These are phyloP conservation scores for Diaporthe sp. DNA, from an alignment of 2,329 filamentous ascomycete genomes.

Conservation along the genomic window DNA sequence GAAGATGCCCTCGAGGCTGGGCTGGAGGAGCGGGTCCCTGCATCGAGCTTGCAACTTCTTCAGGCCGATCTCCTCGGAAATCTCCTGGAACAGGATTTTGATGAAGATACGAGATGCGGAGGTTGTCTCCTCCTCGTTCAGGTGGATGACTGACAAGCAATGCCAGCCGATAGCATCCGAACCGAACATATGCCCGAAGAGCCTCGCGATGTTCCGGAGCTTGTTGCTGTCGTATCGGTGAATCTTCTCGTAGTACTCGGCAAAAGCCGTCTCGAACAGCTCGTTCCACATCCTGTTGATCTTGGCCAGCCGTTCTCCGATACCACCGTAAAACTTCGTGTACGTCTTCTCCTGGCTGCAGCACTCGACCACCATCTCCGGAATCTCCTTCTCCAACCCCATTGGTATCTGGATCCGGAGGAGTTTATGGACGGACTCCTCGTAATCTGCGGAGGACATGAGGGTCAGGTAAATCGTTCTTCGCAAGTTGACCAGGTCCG, in stretches of 20 bases:
- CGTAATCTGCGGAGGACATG: slow-evolving; percentile 94
- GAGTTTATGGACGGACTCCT: slow-evolving; percentile 97
- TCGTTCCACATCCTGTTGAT: slow-evolving; percentile 95
- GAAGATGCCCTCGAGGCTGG: slow-evolving; percentile 87
- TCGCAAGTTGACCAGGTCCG: slow-evolving; percentile 91
- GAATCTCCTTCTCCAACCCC: slow-evolving; percentile 89
- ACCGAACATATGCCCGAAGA: slow-evolving; percentile 92
- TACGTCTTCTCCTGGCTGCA: slow-evolving; percentile 97
- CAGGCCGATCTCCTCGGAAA: slow-evolving; percentile 88
- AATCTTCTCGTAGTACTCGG: slow-evolving; percentile 96
- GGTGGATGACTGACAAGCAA: slow-evolving; percentile 82
- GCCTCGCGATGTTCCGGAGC: slow-evolving; percentile 91
- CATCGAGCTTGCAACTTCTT: slow-evolving; percentile 80
- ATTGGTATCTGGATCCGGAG: slow-evolving; percentile 91
- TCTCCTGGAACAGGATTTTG: slow-evolving; percentile 96
- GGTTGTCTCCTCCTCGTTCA: slow-evolving; percentile 97
- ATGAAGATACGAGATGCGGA: slow-evolving; percentile 97
- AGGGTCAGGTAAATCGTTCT: slow-evolving; percentile 97
- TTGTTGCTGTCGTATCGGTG: slow-evolving; percentile 97
- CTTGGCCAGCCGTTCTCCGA: slow-evolving; percentile 95
- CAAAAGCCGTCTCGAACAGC: slow-evolving; percentile 89
- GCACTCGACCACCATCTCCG: slow-evolving; percentile 97
- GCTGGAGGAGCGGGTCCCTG: slow-evolving; percentile 80
- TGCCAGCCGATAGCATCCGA: slow-evolving; percentile 95
- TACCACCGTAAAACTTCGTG: slow-evolving; percentile 95